Evolutionary conservation across 2,329 filamentous ascomycete species (phyloP), one percentile per base, ranked within the genome.

Genomic region (Dactylonectria macrodidyma): DNA sequence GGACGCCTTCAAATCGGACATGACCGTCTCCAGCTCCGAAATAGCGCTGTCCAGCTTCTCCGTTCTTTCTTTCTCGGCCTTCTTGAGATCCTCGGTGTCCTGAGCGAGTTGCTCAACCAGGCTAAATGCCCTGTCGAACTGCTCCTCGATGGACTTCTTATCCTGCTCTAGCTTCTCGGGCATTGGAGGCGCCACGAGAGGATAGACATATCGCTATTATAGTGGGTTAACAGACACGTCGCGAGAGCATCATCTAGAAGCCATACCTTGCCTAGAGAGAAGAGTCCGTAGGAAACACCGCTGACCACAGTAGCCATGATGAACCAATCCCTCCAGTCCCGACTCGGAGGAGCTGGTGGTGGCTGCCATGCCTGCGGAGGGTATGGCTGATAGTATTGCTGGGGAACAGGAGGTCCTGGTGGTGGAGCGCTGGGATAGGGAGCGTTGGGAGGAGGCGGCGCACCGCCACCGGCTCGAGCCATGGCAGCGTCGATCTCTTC

Each of bases 301-400:
- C 95, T 92, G 70, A 97, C 92, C 12, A 98, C 93, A 0, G 96
- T 99, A 8, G 96, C 96, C 94, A 98, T 97, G 81, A 99, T 98
- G 83, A 99, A 99, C 93, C 95, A 98, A 79, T 99, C 96, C 69
- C 97, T 89, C 96, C 96, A 99, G 83, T 99, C 96, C 77, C 96
- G 88, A 78, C 90, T 91, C 3, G 95, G 95, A 2, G 90, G 83
- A n/a, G 41, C 41, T 1, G 87, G 87, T 3, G 88, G 83, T 34
- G 85, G 85, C 75, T 89, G 89, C 89, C 89, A 91, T 73, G 86
- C 83, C 66, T 87, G 83, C 67, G 86, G 86, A 57, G 85, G 82
- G 62, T 87, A 87, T 44, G 83, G 82, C 69, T 83, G 85, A 72
- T 82, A 86, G 78, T 83, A 83, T 67, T 78, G 84, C 69, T 81